Evolutionary conservation across 225 moss, liverwort and hornwort species (phyloP).

Genomic region (Antitrichia curtipendula): DNA sequence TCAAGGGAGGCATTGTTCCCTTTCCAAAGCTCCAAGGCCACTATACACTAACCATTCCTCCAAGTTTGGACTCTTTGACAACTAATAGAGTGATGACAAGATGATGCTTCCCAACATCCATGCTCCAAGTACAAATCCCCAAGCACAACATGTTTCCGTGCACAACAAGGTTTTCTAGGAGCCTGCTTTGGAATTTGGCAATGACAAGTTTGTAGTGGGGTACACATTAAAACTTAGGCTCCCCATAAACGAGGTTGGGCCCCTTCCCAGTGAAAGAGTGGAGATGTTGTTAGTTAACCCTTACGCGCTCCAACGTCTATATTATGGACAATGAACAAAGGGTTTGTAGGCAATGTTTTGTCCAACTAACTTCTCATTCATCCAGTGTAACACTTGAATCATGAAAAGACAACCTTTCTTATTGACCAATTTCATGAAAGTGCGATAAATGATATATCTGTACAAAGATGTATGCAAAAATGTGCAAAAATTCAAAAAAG

Average conservation of each 20-base stretch:
- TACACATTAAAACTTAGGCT: fast-evolving
- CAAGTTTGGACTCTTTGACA: too few species aligned
- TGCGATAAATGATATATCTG: too few species aligned
- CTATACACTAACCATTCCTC: not conserved
- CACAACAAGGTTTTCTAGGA: not conserved
- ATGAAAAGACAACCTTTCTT: too few species aligned
- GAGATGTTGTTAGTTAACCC: not conserved
- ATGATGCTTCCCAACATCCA: fast-evolving
- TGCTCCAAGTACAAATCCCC: fast-evolving
- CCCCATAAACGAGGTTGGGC: fast-evolving
- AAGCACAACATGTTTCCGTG: fast-evolving
- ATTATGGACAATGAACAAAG: too few species aligned
- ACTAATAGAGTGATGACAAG: not conserved
- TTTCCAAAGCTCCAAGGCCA: not conserved
- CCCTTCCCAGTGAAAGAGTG: fast-evolving
- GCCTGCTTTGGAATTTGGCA: fast-evolving
- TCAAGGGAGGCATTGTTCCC: not conserved
- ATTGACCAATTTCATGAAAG: too few species aligned
- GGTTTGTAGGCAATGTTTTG: too few species aligned
- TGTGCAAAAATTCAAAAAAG: too few species aligned
- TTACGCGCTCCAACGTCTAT: too few species aligned
- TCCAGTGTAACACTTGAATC: too few species aligned
- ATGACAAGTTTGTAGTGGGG: fast-evolving
- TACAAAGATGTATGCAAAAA: too few species aligned
- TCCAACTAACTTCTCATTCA: too few species aligned